Evolutionary conservation across 2,329 filamentous ascomycete genomes (phyloP), one percentile per base, ranked within the genome.

Genomic region (Fusarium proliferatum): DNA sequence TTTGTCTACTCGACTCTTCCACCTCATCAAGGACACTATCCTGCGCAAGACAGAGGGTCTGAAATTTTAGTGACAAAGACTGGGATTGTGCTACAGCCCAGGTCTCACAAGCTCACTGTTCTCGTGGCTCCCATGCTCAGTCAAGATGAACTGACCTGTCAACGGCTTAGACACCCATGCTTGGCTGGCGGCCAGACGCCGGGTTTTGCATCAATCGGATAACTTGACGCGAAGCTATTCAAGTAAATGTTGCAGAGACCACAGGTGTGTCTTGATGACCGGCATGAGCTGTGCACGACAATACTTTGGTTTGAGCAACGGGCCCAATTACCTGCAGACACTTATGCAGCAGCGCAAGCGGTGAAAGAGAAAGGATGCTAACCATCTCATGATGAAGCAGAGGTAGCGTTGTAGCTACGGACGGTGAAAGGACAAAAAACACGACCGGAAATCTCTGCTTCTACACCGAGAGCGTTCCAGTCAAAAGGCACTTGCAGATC

Each of bases 41-140:
- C 23, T n/a, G 34, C 28, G 21, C 42, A 36, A 64, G 59, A 64
- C 71, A 71, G 52, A 74, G 62, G 57, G 61, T 59, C 62, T 74
- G 56, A 63, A 36, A 55, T 56, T 53, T 49, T 56, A 46, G 34
- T 28, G 52, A 58, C 51, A 30, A 33, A 45, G 41, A 53, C 53
- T 43, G 51, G 68, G 64, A 67, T 51, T 49, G 58, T 46, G 45
- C 26, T 55, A 33, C 33, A 55, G 21, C 30, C 30, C 58, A 74
- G 33, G 71, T 74, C 64, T 69, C 49, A 74, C 63, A 71, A 71
- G 71, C 61, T 60, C 71, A 70, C 66, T 68, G 53, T 61, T 68
- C 76, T 78, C 76, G 74, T 78, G 76, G 76, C 74, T 78, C 73
- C 76, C 76, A 78, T 78, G 76, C 64, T 67, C 38, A 49, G 64